These are phyloP conservation scores for Calocybe indica DNA, from an alignment of 768 basidiomycete genomes.

Conservation along the genomic window DNA sequence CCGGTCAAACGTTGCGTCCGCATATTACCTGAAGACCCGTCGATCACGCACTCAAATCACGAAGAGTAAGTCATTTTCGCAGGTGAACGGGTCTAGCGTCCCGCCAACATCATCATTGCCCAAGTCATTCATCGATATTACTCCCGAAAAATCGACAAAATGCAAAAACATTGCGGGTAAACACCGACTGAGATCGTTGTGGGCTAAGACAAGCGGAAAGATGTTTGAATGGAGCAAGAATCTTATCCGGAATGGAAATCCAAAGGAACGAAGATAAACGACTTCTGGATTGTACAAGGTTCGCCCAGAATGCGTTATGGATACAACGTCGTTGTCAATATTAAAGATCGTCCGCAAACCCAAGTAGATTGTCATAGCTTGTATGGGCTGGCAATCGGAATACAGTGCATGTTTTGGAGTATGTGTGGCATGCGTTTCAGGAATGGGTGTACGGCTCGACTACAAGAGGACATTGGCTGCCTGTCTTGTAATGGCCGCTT, in stretches of 20 bases:
- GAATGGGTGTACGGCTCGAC: constrained; percentile 30
- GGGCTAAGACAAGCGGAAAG: constrained; percentile 12
- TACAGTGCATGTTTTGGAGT: too few species aligned
- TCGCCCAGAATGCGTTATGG: too few species aligned
- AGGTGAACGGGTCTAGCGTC: too few species aligned
- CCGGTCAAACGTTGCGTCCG: too few species aligned
- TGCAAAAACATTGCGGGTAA: neutral
- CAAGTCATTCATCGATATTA: constrained; percentile 33
- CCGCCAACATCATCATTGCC: constrained; percentile 1
- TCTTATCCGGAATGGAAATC: constrained; percentile 6
- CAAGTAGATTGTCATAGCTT: too few species aligned
- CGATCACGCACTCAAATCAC: too few species aligned
- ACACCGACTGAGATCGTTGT: constrained; percentile 11
- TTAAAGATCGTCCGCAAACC: too few species aligned
- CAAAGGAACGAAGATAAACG: neutral
- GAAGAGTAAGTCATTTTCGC: too few species aligned
- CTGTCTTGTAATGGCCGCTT: constrained; percentile 43
- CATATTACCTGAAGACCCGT: too few species aligned
- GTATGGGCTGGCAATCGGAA: too few species aligned
- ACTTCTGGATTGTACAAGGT: neutral
- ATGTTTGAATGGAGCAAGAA: constrained; percentile 14
- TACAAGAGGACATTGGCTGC: constrained; percentile 57
- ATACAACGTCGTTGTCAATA: too few species aligned
- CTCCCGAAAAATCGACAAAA: constrained; percentile 9
- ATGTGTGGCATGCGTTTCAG: too few species aligned